Percentiles rank a stretch among this genome's conserved stretches.
phyloP scores from a whole-genome alignment of 1,284 basidiomycete species.

The Rhizoctonia solani region DNA sequence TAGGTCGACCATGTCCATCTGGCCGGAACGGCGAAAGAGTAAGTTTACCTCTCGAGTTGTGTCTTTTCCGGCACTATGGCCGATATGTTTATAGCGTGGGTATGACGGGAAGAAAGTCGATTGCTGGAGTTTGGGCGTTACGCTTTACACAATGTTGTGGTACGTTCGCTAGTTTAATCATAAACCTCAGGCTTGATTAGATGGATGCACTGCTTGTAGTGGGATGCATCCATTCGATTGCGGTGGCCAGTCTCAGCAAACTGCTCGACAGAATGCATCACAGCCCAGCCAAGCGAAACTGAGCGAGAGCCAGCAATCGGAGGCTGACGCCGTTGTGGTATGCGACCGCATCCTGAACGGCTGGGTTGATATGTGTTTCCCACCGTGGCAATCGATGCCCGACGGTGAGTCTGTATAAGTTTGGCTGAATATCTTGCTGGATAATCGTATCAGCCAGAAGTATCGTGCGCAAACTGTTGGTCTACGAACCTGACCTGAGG shows the following conservation, averaged over 20 bases:
- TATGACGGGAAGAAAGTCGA: slow-evolving; percentile 81
- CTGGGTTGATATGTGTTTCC: slow-evolving; percentile 57
- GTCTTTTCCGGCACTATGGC: neutral
- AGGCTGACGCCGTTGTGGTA: slow-evolving; percentile 10
- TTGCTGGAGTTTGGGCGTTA: slow-evolving; percentile 81
- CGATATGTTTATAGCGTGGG: slow-evolving; percentile 53
- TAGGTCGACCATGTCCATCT: slow-evolving; percentile 47
- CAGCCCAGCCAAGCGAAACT: neutral
- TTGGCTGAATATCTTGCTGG: neutral
- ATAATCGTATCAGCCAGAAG: slow-evolving; percentile 29
- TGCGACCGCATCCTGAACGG: slow-evolving; percentile 64
- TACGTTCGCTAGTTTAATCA: slow-evolving; percentile 53
- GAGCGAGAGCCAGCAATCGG: slow-evolving; percentile 13
- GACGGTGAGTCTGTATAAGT: slow-evolving; percentile 55
- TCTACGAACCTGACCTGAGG: slow-evolving; percentile 58
- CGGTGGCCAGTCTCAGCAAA: slow-evolving; percentile 41
- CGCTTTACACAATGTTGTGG: slow-evolving; percentile 80
- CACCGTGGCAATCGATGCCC: slow-evolving; percentile 58
- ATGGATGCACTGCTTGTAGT: slow-evolving; percentile 46
- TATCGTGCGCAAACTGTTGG: slow-evolving; percentile 52
- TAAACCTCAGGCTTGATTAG: neutral
- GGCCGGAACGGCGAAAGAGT: slow-evolving; percentile 1
- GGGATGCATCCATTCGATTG: slow-evolving; percentile 76
- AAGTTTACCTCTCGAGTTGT: neutral
- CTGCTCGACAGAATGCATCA: neutral